These are phyloP conservation scores for Botryotinia globosa DNA, from an alignment of 2,329 filamentous ascomycete species.

Conservation along the genomic window DNA sequence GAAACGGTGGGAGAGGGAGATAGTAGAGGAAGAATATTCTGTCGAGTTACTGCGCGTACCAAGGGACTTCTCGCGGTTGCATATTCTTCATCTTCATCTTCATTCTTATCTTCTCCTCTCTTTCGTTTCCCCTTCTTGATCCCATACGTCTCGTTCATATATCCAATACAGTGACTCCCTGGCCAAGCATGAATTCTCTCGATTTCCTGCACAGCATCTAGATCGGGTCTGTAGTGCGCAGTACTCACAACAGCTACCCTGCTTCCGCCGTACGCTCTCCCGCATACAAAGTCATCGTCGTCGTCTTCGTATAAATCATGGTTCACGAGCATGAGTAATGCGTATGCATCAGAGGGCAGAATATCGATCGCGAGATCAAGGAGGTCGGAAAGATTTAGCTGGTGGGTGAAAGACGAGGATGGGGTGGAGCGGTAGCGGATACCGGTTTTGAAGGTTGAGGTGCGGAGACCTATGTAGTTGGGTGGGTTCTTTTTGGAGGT, in stretches of 20 bases:
- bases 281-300: slow-evolving; percentile 64
- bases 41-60: slow-evolving; percentile 39
- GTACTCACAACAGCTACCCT: slow-evolving; percentile 60
- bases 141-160: slow-evolving; percentile 41
- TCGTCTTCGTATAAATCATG: slow-evolving; percentile 40
- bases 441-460: slow-evolving; percentile 19
- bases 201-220: slow-evolving; percentile 42
- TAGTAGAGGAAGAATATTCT: slow-evolving; percentile 22
- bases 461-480: slow-evolving; percentile 12
- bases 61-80: slow-evolving; percentile 32
- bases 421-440: slow-evolving; percentile 31
- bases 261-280: slow-evolving; percentile 62
- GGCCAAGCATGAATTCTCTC: slow-evolving; percentile 58
- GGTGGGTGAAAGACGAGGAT: slow-evolving; percentile 26
- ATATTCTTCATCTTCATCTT: neutral
- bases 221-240: slow-evolving; percentile 57
- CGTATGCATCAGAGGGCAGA: slow-evolving; percentile 33
- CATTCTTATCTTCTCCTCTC: neutral
- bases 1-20: slow-evolving; percentile 25
- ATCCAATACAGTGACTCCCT: slow-evolving; percentile 56
- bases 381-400: slow-evolving; percentile 34
- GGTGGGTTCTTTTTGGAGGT: neutral
- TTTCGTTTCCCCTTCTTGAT: neutral
- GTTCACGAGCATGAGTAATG: slow-evolving; percentile 32
- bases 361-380: slow-evolving; percentile 33